Evolutionary conservation across 306 rosid species (phyloP).

Genomic region (Rosa multiflora): DNA sequence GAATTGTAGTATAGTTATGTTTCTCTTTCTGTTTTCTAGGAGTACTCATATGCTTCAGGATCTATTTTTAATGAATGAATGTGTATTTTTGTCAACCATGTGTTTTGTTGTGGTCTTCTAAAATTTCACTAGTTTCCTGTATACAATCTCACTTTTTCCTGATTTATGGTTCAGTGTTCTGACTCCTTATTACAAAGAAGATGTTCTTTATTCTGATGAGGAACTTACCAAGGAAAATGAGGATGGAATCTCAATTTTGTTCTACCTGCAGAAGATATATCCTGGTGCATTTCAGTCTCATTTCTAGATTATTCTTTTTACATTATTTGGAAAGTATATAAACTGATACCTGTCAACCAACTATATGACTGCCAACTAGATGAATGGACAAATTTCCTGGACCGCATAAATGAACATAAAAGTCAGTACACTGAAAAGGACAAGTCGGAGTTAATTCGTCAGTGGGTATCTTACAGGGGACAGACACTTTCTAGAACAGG

Average conservation of each 20-base stretch:
- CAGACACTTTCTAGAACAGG: slow-evolving; percentile 98
- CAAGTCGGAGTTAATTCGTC: slow-evolving; percentile 45
- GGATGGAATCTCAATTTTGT: slow-evolving; percentile 90
- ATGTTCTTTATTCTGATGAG: slow-evolving; percentile 69
- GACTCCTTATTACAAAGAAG: slow-evolving; percentile 93
- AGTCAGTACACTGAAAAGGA: slow-evolving; percentile 17
- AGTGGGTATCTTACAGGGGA: slow-evolving; percentile 95
- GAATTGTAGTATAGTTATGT: slow-evolving; percentile 2
- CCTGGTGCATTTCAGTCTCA: slow-evolving; percentile 67
- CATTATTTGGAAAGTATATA: background rate
- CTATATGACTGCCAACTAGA: slow-evolving; percentile 46
- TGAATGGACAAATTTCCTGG: slow-evolving; percentile 79
- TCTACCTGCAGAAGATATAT: slow-evolving; percentile 84
- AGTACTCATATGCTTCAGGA: background rate
- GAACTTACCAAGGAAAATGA: slow-evolving; percentile 76
- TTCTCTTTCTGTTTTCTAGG: background rate
- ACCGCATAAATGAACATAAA: slow-evolving; percentile 44
- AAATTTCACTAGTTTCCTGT: slow-evolving; percentile 10
- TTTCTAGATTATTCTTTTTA: slow-evolving; percentile 11
- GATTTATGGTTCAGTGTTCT: slow-evolving; percentile 66
- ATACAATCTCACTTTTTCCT: slow-evolving; percentile 25
- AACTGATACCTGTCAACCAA: slow-evolving; percentile 22
- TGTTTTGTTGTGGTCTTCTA: background rate
- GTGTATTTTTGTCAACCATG: slow-evolving; percentile 1
- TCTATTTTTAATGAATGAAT: background rate